A percentile compares a stretch with the other conserved stretches of the same genome.
These are phyloP conservation scores for Thermomucor indicae-seudaticae DNA, from an alignment of 371 early-diverging fungal genomes.

Conservation along the genomic window DNA sequence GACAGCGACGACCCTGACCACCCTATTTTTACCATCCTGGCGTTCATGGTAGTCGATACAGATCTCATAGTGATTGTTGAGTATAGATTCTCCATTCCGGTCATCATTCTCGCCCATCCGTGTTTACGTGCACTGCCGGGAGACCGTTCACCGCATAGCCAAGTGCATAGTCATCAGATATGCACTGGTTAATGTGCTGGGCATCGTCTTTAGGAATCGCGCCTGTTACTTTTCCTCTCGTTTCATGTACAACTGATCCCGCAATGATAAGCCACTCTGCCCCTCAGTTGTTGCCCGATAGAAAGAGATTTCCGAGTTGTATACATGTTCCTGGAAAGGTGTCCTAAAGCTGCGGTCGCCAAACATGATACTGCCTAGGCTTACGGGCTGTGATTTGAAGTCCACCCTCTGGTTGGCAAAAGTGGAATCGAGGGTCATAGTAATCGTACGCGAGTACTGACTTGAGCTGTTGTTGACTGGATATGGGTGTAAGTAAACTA, in stretches of 20 bases:
- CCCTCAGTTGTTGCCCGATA: slow-evolving; percentile 39
- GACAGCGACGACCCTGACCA: slow-evolving; percentile 85
- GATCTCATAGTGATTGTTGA: slow-evolving; percentile 92
- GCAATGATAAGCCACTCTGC: slow-evolving; percentile 65
- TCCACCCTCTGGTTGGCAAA: slow-evolving; percentile 69
- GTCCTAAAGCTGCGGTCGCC: slow-evolving; percentile 90
- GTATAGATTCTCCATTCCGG: slow-evolving; percentile 54
- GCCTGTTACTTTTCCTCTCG: too few relatives aligned
- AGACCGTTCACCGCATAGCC: slow-evolving; percentile 86
- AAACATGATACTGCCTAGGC: slow-evolving; percentile 85
- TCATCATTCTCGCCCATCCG: slow-evolving; percentile 50
- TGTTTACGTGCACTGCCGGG: slow-evolving; percentile 66
- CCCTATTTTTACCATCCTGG: slow-evolving; percentile 59
- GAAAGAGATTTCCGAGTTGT: slow-evolving; percentile 8
- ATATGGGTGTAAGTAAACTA: slow-evolving; percentile 70
- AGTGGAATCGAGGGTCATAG: slow-evolving; percentile 76
- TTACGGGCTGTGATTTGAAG: slow-evolving; percentile 68
- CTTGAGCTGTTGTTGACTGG: slow-evolving; percentile 50
- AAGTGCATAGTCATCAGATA: slow-evolving; percentile 71
- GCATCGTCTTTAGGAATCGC: slow-evolving; percentile 66
- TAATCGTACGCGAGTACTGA: slow-evolving; percentile 84
- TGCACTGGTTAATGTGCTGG: slow-evolving; percentile 76
- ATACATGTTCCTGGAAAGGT: slow-evolving; percentile 59
- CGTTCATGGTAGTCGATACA: slow-evolving; percentile 77
- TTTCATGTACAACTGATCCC: too few relatives aligned